Evolutionary conservation across 2,329 filamentous ascomycete genomes (phyloP).

Genomic region (Ambrosiella xylebori): DNA sequence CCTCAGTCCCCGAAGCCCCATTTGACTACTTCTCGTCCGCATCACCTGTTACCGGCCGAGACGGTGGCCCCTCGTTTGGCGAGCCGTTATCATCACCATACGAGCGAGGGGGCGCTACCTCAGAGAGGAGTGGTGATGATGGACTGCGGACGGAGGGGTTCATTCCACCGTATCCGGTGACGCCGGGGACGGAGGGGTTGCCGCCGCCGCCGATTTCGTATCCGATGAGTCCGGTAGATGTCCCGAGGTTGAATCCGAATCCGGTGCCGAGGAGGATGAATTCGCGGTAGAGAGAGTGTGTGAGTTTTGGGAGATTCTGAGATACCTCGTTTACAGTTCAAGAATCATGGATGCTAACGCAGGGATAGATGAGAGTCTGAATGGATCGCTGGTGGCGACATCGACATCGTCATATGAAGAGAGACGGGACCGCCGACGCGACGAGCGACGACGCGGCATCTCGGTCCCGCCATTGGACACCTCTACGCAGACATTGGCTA

Average conservation of each 20-base stretch:
- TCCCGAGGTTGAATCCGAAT: background rate
- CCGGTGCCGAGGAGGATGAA: constrained; percentile 4
- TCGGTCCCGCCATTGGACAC: background rate
- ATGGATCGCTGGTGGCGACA: background rate
- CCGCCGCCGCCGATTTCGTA: constrained; percentile 11
- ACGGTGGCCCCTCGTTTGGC: background rate
- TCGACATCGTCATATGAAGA: constrained; percentile 3
- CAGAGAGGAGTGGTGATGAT: too few relatives aligned
- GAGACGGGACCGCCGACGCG: constrained; percentile 2
- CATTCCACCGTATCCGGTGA: constrained; percentile 12
- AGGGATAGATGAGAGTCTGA: background rate
- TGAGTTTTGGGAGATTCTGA: too few relatives aligned
- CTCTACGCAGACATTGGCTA: too few relatives aligned
- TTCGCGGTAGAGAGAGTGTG: background rate
- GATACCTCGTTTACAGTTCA: background rate
- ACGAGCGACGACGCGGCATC: constrained; percentile 1
- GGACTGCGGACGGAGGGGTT: background rate
- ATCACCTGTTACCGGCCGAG: background rate
- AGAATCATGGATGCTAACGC: background rate
- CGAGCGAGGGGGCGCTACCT: background rate
- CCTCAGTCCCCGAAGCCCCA: constrained; percentile 1
- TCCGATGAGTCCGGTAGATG: background rate
- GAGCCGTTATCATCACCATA: background rate
- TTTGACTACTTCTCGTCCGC: constrained; percentile 11
- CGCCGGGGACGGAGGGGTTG: constrained; percentile 8